Base-by-base conservation (phyloP, 208 protist genomes). In the Leptomonas seymouri region DNA sequence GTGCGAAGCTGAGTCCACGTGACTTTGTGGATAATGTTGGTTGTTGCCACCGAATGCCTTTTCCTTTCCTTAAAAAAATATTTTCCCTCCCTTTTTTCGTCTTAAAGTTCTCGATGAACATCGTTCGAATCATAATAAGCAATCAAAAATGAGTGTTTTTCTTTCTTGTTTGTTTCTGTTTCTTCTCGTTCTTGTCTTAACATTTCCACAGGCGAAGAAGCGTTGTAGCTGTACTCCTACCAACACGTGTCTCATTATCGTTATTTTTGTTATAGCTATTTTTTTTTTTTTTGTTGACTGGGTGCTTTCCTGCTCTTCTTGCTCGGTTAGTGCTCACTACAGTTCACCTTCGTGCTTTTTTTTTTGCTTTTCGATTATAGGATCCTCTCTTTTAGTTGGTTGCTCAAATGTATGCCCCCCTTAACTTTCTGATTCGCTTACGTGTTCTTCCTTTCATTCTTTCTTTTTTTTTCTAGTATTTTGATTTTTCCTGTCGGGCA, bases 121-220 rank as follows among this genome's bases (percentile, higher is more conserved):
- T 21, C 21, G 4, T 53, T 3, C n/a, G 5, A 39, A 56, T 31
- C 3, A 3, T 39, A 39, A 39, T 12, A 39, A 9, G 7, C 3
- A 39, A 9, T 9, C 34, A 39, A 9, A 39, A 12, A 39, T 39
- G 34, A 39, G 34, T 9, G 7, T 39, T 56, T 30, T 53, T 53
- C 36, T 25, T 59, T 27, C 54, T 25, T 39, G 31, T 71, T 44
- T 39, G 7, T 31, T 42, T 60, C 4, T n/a, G n/a, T n/a, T n/a
- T n/a, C n/a, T 28, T 42, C 39, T 44, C 11, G 39, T 14, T 44
- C 14, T 44, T 44, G 39, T 44, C 39, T 48, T n/a, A 4, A n/a
- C 18, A 48, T 39, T 39, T 39, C 34, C 7, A 39, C 9, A 9
- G 9, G 3, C 34, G 9, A 39, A 9, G 34, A 39, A 3, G 9